A percentile compares a stretch with the other conserved stretches of the same genome.
Evolutionary conservation across 2,329 filamentous ascomycete species (phyloP).

Genomic region (Microdochium nivale): DNA sequence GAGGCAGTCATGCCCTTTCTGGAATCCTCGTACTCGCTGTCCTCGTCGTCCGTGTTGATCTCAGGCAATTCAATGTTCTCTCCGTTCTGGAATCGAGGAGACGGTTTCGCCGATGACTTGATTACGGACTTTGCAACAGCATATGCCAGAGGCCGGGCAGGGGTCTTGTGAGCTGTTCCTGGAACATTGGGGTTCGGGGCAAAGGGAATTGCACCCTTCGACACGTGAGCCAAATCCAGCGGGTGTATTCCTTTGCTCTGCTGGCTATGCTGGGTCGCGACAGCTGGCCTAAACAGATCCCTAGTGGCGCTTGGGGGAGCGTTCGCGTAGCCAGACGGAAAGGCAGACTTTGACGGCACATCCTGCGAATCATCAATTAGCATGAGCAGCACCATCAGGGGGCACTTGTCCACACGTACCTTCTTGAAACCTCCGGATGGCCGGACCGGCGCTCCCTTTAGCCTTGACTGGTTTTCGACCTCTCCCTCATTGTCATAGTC

Average conservation of each 20-base stretch:
- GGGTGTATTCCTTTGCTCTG: slow-evolving; percentile 58
- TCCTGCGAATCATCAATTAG: slow-evolving; percentile 41
- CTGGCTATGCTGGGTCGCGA: slow-evolving; percentile 58
- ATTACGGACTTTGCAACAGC: slow-evolving; percentile 43
- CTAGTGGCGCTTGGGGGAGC: slow-evolving; percentile 44
- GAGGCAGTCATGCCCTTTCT: slow-evolving; percentile 58
- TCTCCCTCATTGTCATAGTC: slow-evolving; percentile 57
- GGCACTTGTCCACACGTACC: slow-evolving; percentile 33
- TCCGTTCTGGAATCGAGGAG: slow-evolving; percentile 79
- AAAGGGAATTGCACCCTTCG: slow-evolving; percentile 84
- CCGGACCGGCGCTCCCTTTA: slow-evolving; percentile 79
- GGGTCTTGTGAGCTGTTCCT: slow-evolving; percentile 58
- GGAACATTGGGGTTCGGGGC: slow-evolving; percentile 57
- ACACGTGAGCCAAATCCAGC: slow-evolving; percentile 78
- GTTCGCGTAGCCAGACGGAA: slow-evolving; percentile 53
- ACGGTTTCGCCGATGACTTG: slow-evolving; percentile 58
- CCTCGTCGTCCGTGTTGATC: slow-evolving; percentile 90
- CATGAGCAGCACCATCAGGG: slow-evolving; percentile 3
- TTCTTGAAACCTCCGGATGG: slow-evolving; percentile 65
- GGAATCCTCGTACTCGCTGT: slow-evolving; percentile 60
- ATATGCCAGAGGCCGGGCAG: slow-evolving; percentile 44
- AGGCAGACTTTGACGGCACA: slow-evolving; percentile 47
- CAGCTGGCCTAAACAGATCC: slow-evolving; percentile 57
- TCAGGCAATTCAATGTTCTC: slow-evolving; percentile 90
- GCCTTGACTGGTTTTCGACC: slow-evolving; percentile 49